Base-by-base conservation (phyloP, 2,329 filamentous ascomycete genomes). In the Fusarium torulosum region DNA sequence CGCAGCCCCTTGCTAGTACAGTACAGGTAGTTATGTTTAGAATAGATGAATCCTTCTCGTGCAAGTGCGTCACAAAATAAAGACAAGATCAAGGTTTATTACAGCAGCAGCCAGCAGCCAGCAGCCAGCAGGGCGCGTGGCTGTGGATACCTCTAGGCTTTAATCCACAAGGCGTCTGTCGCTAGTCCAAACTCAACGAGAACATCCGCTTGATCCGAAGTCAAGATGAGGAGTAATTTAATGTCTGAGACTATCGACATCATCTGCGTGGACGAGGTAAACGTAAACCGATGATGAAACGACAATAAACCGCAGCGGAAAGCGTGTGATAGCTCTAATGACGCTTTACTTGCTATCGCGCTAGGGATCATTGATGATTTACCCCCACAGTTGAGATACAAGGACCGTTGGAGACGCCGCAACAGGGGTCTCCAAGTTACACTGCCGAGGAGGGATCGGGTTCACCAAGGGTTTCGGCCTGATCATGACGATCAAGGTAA, bases 131-230 rank as follows among this genome's bases (percentile, higher is more conserved):
- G 41, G 46, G 60, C 47, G 46, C 65, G 43, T 69, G 56, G 55
- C 42, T 58, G 55, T 69, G 65, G 60, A 66, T 51, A 53, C 43
- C 19, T 8, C 2, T 19, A 29, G 27, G 27, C 27, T 29, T 29
- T 29, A 37, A 37, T 10, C 35, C 35, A 37, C 35, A 49, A 13
- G 37, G 37, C n/a, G 49, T 37, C 29, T 52, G 17, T 37, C 35
- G 17, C 38, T 59, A 37, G 45, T 37, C 44, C n/a, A 47, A 19
- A 62, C 14, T 37, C 21, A 41, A 55, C 25, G 29, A 47, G 31
- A 62, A 55, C 59, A 55, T 42, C 63, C 58, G 63, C 43, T 44
- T 40, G 23, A 67, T 58, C 63, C 63, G 58, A 50, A 42, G 40
- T 38, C 37, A 43, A 46, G 41, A 40, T 64, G 47, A 55, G 29